These are phyloP conservation scores for Cylindrotheca fusiformis DNA, from an alignment of 108 stramenopile genomes.

Conservation along the genomic window DNA sequence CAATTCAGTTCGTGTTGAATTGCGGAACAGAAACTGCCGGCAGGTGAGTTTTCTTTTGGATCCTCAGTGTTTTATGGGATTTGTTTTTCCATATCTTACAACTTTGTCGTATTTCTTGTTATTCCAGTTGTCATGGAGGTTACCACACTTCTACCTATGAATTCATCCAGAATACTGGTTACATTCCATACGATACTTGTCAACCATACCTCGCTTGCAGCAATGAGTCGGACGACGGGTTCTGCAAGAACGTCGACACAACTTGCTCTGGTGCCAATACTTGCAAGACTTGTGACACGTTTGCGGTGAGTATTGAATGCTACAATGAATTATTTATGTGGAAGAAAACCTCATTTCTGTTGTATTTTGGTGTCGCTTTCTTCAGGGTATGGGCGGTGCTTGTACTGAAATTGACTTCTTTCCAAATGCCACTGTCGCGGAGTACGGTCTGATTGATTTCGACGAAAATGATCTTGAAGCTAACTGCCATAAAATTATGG, in stretches of 20 bases:
- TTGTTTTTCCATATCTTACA: slow-evolving; percentile 8
- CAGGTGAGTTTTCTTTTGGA: not conserved
- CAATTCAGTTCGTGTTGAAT: slow-evolving; percentile 83
- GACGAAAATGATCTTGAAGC: slow-evolving; percentile 44
- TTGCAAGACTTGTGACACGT: slow-evolving; percentile 85
- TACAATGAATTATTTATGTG: not conserved
- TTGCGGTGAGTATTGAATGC: too few species aligned
- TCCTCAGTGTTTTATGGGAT: not conserved
- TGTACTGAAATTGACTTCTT: slow-evolving; percentile 60
- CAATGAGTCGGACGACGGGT: slow-evolving; percentile 65
- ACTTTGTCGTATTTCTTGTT: not conserved
- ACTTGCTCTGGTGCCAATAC: slow-evolving; percentile 62
- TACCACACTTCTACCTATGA: slow-evolving; percentile 63
- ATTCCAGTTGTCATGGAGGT: slow-evolving; percentile 79
- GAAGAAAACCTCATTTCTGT: not conserved
- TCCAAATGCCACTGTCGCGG: slow-evolving; percentile 86
- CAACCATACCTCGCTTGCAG: slow-evolving; percentile 86
- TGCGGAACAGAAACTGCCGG: slow-evolving; percentile 80
- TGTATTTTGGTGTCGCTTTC: too few species aligned
- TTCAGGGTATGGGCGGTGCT: slow-evolving; percentile 45
- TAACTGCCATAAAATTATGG: slow-evolving; percentile 69
- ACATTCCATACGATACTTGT: slow-evolving; percentile 48
- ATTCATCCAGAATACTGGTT: slow-evolving; percentile 63
- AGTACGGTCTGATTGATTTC: slow-evolving; percentile 82
- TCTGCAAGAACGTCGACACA: slow-evolving; percentile 82